These are phyloP conservation scores for Calonectria pseudoreteaudii DNA, from an alignment of 2,329 filamentous ascomycete species.

Conservation along the genomic window DNA sequence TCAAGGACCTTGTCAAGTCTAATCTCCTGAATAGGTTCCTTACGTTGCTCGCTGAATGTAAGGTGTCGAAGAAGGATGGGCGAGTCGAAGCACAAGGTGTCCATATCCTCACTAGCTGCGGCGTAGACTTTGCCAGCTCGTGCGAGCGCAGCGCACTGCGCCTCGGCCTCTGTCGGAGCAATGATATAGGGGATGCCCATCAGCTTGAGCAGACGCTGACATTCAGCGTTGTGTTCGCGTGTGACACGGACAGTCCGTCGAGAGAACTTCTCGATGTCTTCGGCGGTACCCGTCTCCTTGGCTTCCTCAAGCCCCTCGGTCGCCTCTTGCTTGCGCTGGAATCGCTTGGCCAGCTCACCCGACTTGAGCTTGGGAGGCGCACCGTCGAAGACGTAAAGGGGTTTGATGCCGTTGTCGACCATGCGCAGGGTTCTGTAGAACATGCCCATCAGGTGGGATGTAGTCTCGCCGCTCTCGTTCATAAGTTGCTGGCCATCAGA, in stretches of 20 bases:
- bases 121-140: constrained; percentile 95
- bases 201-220: constrained; percentile 87
- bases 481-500: constrained; percentile 97
- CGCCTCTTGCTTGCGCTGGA: constrained; percentile 93
- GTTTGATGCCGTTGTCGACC: constrained; percentile 98
- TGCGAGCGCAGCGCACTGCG: constrained; percentile 92
- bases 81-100: constrained; percentile 94
- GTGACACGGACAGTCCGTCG: constrained; percentile 93
- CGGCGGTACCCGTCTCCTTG: constrained; percentile 94
- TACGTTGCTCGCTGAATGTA: constrained; percentile 96
- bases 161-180: constrained; percentile 96
- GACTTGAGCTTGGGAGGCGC: constrained; percentile 98
- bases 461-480: constrained; percentile 95
- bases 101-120: constrained; percentile 98
- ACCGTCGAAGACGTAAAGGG: constrained; percentile 97
- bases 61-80: constrained; percentile 92
- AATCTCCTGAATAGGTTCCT: constrained; percentile 98
- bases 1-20: constrained; percentile 87
- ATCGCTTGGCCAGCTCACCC: constrained; percentile 94
- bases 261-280: constrained; percentile 99
- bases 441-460: constrained; percentile 98
- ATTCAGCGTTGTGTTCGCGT: constrained; percentile 96
- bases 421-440: constrained; percentile 99
- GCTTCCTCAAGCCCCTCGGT: constrained; percentile 92
- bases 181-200: constrained; percentile 98